Conservation (phyloP, 1,284 basidiomycete genomes). For the Apiotrichum brassicae region DNA sequence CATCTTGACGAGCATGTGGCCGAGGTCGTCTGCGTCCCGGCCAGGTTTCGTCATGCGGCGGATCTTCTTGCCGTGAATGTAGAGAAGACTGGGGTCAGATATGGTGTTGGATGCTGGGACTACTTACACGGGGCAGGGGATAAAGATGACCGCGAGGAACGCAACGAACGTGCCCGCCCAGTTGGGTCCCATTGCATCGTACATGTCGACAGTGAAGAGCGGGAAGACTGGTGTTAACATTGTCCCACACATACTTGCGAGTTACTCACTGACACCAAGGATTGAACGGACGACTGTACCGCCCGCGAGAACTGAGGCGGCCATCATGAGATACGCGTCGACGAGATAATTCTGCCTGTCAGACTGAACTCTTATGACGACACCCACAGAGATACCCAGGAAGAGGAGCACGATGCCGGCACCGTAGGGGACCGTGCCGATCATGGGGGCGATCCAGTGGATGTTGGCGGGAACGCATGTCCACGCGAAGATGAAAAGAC, state of each 20-base stretch:
- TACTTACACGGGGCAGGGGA: slow-evolving; percentile 18
- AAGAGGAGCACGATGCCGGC: slow-evolving; percentile 32
- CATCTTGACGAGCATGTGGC: slow-evolving; percentile 23
- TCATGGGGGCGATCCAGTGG: slow-evolving; percentile 59
- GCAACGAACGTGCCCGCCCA: slow-evolving; percentile 51
- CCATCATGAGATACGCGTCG: slow-evolving; percentile 52
- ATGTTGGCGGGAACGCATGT: slow-evolving; percentile 53
- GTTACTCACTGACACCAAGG: slow-evolving; percentile 49
- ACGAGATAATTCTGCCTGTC: slow-evolving; percentile 52
- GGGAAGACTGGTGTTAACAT: slow-evolving; percentile 49
- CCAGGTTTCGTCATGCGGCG: slow-evolving; percentile 25
- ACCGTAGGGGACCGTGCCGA: slow-evolving; percentile 60
- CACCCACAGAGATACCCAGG: slow-evolving; percentile 13
- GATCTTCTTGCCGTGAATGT: slow-evolving; percentile 20
- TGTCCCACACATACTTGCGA: too few relatives aligned
- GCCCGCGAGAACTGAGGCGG: slow-evolving; percentile 59
- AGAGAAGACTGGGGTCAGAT: slow-evolving; percentile 16
- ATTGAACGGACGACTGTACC: slow-evolving; percentile 61
- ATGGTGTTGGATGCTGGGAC: background rate
- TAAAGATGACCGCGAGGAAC: slow-evolving; percentile 22
- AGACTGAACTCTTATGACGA: background rate
- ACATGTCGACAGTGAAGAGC: slow-evolving; percentile 56
- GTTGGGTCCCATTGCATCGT: slow-evolving; percentile 53
- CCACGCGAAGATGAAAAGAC: slow-evolving; percentile 47
- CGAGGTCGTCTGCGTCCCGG: slow-evolving; percentile 22